A percentile compares a stretch with the other conserved stretches of the same genome.
Conservation (phyloP, 495 filamentous ascomycete species). For the Jackrogersella minutella region DNA sequence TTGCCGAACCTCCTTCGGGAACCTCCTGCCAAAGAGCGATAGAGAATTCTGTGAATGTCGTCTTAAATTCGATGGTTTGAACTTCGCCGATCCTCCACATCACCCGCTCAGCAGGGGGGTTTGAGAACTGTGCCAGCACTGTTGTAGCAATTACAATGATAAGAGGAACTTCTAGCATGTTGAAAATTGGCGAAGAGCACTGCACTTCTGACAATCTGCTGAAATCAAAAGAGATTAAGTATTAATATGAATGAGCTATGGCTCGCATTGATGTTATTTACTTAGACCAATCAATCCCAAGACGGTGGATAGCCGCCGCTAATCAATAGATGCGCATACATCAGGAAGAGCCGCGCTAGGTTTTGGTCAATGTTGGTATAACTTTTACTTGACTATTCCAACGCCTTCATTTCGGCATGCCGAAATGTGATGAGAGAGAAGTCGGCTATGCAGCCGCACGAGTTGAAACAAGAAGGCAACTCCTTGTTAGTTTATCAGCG, state of each 20-base stretch:
- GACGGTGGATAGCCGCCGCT: no score
- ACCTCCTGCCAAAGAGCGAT: conserved; percentile 36
- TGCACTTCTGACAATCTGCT: not conserved
- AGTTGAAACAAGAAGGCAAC: no score
- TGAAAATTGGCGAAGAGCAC: not conserved
- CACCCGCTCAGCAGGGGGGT: not conserved
- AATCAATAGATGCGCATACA: no score
- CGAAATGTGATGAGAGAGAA: not conserved
- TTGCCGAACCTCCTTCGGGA: conserved; percentile 3
- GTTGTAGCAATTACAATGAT: not conserved
- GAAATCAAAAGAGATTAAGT: not conserved
- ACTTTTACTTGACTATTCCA: not conserved
- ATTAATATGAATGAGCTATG: not conserved
- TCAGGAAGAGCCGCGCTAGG: no score
- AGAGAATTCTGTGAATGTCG: conserved; percentile 18
- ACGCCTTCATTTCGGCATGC: not conserved
- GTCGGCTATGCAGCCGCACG: not conserved
- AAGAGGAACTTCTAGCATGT: not conserved
- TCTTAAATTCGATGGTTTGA: conserved; percentile 26
- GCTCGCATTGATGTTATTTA: no score
- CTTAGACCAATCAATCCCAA: no score
- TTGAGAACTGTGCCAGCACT: conserved; percentile 8
- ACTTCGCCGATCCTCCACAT: conserved; percentile 26
- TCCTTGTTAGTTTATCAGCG: no score
- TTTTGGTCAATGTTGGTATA: no score